These are phyloP conservation scores for Coprinopsis strossmayeri DNA, from an alignment of 768 basidiomycete species.

Conservation along the genomic window DNA sequence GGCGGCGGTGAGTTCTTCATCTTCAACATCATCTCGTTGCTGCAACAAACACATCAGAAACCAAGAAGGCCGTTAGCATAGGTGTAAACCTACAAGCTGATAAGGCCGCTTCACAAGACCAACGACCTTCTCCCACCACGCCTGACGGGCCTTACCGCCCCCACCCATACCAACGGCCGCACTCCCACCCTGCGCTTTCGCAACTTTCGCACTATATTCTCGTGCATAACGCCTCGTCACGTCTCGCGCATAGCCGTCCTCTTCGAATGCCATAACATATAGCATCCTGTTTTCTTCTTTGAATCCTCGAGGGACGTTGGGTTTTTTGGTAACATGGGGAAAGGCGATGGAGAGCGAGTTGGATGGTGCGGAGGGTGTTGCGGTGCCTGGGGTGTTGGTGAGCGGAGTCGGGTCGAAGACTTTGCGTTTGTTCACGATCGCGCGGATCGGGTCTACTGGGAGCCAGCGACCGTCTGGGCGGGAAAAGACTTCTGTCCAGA, in stretches of 20 bases:
- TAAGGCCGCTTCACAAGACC: slow-evolving; percentile 64
- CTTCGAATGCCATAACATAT: slow-evolving; percentile 92
- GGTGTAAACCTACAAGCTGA: slow-evolving; percentile 52
- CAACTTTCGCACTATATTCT: slow-evolving; percentile 72
- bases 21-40: slow-evolving; percentile 92
- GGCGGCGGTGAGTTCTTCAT: slow-evolving; percentile 74
- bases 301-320: slow-evolving; percentile 12
- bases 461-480: slow-evolving; percentile 89
- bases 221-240: slow-evolving; percentile 87
- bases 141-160: slow-evolving; percentile 56
- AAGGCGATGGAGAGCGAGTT: slow-evolving; percentile 11
- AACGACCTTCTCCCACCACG: slow-evolving; percentile 84
- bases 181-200: slow-evolving; percentile 68
- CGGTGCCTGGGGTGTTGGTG: slow-evolving; percentile 13
- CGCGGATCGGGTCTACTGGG: slow-evolving; percentile 84
- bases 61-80: not conserved
- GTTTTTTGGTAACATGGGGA: slow-evolving; percentile 14
- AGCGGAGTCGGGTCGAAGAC: slow-evolving; percentile 65
- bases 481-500: slow-evolving; percentile 97
- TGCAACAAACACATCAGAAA: slow-evolving; percentile 28
- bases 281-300: slow-evolving; percentile 74
- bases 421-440: slow-evolving; percentile 72
- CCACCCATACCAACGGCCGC: slow-evolving; percentile 27
- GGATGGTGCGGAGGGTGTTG: slow-evolving; percentile 7
- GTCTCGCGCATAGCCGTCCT: slow-evolving; percentile 88